These are phyloP conservation scores for Leucocoprinus leucothites DNA, from an alignment of 768 basidiomycete genomes.

Conservation along the genomic window DNA sequence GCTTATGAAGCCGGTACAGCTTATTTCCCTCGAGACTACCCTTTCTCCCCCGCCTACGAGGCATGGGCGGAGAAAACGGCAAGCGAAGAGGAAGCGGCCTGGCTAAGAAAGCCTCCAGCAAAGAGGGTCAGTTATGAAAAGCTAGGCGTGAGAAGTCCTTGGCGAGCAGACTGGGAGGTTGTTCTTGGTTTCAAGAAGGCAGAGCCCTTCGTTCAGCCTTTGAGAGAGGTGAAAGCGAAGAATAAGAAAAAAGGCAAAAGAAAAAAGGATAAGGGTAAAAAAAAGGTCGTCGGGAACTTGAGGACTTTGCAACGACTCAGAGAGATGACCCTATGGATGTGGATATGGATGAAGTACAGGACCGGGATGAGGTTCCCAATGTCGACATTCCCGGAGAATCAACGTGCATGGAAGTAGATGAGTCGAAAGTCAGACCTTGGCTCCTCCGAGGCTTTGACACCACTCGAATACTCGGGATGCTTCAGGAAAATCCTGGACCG, in stretches of 20 bases:
- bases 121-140: slow-evolving; percentile 75
- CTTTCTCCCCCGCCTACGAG: slow-evolving; percentile 52
- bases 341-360: slow-evolving; percentile 18
- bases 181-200: slow-evolving; percentile 49
- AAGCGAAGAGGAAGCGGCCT: slow-evolving; percentile 51
- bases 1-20: slow-evolving; percentile 74
- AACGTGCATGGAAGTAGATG: slow-evolving; percentile 23
- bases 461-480: slow-evolving; percentile 38
- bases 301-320: slow-evolving; percentile 56
- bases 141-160: slow-evolving; percentile 67
- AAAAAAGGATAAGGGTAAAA: slow-evolving; percentile 14
- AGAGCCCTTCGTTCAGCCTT: not conserved
- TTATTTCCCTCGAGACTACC: slow-evolving; percentile 84
- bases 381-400: slow-evolving; percentile 20
- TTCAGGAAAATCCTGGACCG: slow-evolving; percentile 37
- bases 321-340: slow-evolving; percentile 34
- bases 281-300: not conserved
- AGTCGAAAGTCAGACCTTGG: slow-evolving; percentile 48
- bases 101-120: slow-evolving; percentile 83
- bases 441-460: slow-evolving; percentile 60
- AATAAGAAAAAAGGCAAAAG: not conserved
- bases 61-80: slow-evolving; percentile 46
- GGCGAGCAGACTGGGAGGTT: slow-evolving; percentile 71
- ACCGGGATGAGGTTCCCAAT: not conserved
- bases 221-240: slow-evolving; percentile 6